Percentiles rank a stretch among this genome's conserved stretches.
phyloP scores from a whole-genome alignment of 352 stramenopile species.

The Globisporangium camurandrum region DNA sequence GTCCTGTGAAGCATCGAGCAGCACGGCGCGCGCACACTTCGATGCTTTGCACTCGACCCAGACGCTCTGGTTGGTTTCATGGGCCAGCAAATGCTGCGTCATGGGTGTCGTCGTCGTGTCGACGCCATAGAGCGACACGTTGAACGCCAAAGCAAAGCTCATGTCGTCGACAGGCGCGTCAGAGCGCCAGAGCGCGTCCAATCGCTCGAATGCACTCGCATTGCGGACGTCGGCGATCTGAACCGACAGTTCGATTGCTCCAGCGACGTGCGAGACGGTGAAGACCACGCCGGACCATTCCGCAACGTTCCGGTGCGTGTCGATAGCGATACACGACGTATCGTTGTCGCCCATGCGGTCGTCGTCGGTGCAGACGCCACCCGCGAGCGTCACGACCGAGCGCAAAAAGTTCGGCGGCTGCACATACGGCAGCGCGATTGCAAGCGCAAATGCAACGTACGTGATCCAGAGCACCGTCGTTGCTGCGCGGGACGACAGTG shows the following conservation, averaged over 20 bases:
- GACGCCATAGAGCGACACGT: conserved; percentile 59
- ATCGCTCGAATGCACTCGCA: conserved; percentile 19
- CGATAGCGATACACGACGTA: conserved; percentile 63
- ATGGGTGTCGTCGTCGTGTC: conserved; percentile 27
- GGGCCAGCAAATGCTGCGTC: conserved; percentile 38
- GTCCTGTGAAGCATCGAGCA: conserved; percentile 72
- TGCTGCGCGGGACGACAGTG: conserved; percentile 62
- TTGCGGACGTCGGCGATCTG: conserved; percentile 41
- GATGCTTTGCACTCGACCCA: conserved; percentile 55
- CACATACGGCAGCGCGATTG: conserved; percentile 62
- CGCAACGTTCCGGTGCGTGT: conserved; percentile 38
- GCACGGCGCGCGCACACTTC: conserved; percentile 35
- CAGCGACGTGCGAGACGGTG: conserved; percentile 66
- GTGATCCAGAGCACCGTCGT: conserved; percentile 68
- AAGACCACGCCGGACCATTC: conserved; percentile 59
- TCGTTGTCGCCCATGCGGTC: conserved; percentile 8
- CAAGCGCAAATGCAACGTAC: conserved; percentile 68
- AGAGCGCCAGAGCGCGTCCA: conserved; percentile 16
- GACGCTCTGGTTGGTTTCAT: conserved; percentile 68
- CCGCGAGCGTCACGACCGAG: conserved; percentile 48
- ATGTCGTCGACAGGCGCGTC: conserved; percentile 20
- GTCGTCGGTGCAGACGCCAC: conserved; percentile 52
- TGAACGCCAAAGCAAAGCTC: conserved; percentile 64
- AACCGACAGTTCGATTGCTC: conserved; percentile 53
- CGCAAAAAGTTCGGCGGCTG: conserved; percentile 68